A percentile compares a stretch with the other conserved stretches of the same genome.
Evolutionary conservation across 768 basidiomycete species (phyloP).

Genomic region (Rhodotorula graminis): DNA sequence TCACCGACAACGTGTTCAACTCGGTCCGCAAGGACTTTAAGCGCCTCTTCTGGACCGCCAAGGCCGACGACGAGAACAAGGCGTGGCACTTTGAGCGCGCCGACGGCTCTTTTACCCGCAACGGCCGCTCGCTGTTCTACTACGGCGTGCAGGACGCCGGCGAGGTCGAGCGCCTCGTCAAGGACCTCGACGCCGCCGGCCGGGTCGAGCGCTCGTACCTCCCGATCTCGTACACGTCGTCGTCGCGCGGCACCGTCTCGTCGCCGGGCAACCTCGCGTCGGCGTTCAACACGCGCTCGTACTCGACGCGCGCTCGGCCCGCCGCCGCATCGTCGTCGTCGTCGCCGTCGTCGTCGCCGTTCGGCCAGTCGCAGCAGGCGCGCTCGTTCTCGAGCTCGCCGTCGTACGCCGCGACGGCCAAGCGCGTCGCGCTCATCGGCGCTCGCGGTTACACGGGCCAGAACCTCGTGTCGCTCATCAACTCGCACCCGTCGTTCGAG

Average conservation of each 20-base stretch:
- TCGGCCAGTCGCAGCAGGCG: slow-evolving; percentile 48
- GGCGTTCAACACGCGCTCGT: slow-evolving; percentile 44
- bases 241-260: slow-evolving; percentile 32
- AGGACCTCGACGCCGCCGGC: slow-evolving; percentile 58
- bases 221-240: slow-evolving; percentile 56
- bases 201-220: slow-evolving; percentile 84
- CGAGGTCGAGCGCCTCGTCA: slow-evolving; percentile 83
- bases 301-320: slow-evolving; percentile 47
- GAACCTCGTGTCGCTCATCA: slow-evolving; percentile 78
- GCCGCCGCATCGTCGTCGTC: slow-evolving; percentile 36
- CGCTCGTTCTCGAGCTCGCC: slow-evolving; percentile 41
- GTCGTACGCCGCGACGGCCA: slow-evolving; percentile 53
- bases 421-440: slow-evolving; percentile 88
- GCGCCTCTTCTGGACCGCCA: slow-evolving; percentile 94
- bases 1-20: slow-evolving; percentile 94
- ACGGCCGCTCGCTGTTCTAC: slow-evolving; percentile 93
- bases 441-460: slow-evolving; percentile 95
- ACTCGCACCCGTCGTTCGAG: slow-evolving; percentile 77
- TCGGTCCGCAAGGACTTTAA: slow-evolving; percentile 93
- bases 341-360: slow-evolving; percentile 60
- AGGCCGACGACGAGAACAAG: slow-evolving; percentile 91
- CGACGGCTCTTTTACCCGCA: slow-evolving; percentile 92
- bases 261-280: slow-evolving; percentile 40
- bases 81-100: slow-evolving; percentile 99
- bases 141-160: slow-evolving; percentile 86